These are phyloP conservation scores for Lecanicillium sp. DNA, from an alignment of 2,329 filamentous ascomycete genomes.

Conservation along the genomic window DNA sequence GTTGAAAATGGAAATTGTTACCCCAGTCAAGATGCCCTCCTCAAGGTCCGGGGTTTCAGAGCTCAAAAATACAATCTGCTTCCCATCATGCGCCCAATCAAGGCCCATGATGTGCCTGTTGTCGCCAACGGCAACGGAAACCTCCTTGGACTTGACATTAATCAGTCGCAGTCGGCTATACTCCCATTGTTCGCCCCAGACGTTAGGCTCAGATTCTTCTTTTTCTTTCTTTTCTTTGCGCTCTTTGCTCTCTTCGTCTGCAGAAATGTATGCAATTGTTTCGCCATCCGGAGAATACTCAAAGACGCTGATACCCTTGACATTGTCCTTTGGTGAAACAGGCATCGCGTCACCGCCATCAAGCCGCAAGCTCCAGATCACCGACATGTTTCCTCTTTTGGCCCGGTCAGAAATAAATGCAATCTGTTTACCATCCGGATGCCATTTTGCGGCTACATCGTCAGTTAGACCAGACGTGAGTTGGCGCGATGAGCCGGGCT, in stretches of 20 bases:
- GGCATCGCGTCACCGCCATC: conserved; percentile 12
- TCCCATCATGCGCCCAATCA: conserved; percentile 14
- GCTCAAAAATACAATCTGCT: conserved; percentile 8
- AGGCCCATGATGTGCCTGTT: conserved; percentile 9
- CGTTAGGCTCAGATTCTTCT: conserved; percentile 21
- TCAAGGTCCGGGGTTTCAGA: conserved; percentile 9
- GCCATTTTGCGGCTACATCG: conserved; percentile 2
- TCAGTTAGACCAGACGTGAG: conserved; percentile 4
- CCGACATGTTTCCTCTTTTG: conserved; percentile 21
- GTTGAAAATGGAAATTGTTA: conserved; percentile 5
- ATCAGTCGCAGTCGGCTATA: conserved; percentile 21
- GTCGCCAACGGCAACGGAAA: conserved; percentile 6
- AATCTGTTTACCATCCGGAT: conserved; percentile 23
- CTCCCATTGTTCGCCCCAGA: conserved; percentile 28
- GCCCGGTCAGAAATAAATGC: conserved; percentile 23
- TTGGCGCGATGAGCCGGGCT: conserved; percentile 4
- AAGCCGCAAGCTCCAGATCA: conserved; percentile 13
- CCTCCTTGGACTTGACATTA: conserved; percentile 17
- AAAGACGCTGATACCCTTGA: conserved; percentile 9
- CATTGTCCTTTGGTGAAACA: conserved; percentile 12
- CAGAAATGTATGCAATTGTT: conserved; percentile 11
- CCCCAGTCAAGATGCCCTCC: conserved; percentile 13
- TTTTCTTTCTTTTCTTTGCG: conserved; percentile 16
- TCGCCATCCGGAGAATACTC: conserved; percentile 10
- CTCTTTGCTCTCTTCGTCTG: conserved; percentile 9